Conservation (phyloP, 192 early-diverging fungal species). For the Glomus cerebriforme region DNA sequence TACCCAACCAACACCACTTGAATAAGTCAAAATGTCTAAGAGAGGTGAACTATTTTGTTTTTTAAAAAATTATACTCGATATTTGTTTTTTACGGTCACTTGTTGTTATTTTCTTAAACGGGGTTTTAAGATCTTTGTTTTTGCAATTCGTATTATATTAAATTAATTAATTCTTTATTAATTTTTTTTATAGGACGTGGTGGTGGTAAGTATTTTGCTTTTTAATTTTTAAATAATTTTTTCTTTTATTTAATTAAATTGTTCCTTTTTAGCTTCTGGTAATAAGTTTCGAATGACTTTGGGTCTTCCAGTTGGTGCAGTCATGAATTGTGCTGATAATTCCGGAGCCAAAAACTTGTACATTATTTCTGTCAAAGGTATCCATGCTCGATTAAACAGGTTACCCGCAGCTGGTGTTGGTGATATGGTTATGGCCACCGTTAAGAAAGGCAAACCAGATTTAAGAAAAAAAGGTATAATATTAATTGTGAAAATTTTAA, state of each 20-base stretch:
- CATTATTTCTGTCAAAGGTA: slow-evolving; percentile 96
- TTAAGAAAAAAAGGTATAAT: slow-evolving; percentile 95
- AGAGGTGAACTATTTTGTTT: background rate
- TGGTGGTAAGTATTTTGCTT: slow-evolving; percentile 15
- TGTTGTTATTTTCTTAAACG: background rate
- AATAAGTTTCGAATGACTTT: slow-evolving; percentile 99
- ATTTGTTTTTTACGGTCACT: background rate
- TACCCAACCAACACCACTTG: background rate
- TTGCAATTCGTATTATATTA: background rate
- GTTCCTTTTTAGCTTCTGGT: slow-evolving; percentile 62
- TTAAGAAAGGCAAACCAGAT: slow-evolving; percentile 99
- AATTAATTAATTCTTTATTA: background rate
- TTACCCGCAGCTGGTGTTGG: slow-evolving; percentile 97
- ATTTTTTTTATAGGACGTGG: slow-evolving; percentile 17
- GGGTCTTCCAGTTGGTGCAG: slow-evolving; percentile 89
- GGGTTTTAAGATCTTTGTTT: background rate
- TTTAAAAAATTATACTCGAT: too few relatives aligned
- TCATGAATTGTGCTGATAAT: slow-evolving; percentile 99
- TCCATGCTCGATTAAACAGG: slow-evolving; percentile 95
- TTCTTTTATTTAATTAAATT: background rate
- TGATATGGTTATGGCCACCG: slow-evolving; percentile 99
- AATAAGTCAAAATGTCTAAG: slow-evolving; percentile 23
- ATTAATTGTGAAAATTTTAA: background rate
- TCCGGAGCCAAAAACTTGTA: slow-evolving; percentile 99
- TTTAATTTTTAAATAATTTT: background rate